Conservation (phyloP, 1,284 basidiomycete genomes). For the Ganoderma lucidum region DNA sequence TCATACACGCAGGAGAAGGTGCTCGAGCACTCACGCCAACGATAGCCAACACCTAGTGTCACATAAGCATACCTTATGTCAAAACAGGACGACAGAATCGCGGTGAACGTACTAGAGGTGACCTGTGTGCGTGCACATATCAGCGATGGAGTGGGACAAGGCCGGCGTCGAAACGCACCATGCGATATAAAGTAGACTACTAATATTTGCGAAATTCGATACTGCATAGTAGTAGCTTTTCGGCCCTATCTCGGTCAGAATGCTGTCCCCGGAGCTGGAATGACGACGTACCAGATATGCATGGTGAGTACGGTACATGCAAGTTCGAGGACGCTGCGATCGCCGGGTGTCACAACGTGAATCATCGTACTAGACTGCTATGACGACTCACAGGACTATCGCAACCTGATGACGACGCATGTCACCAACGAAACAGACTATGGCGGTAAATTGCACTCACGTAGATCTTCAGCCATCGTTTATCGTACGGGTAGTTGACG, state of each 20-base stretch:
- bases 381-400: constrained; percentile 7
- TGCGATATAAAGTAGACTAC: not conserved
- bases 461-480: constrained; percentile 13
- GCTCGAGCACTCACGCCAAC: constrained; percentile 5
- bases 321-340: constrained; percentile 4
- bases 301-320: constrained; percentile 2
- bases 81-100: not conserved
- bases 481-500: constrained; percentile 14
- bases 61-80: not conserved
- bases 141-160: not conserved
- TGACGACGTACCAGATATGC: constrained; percentile 9
- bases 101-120: not conserved
- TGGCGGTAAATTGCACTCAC: not conserved
- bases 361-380: no score
- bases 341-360: not conserved
- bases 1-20: no score
- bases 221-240: constrained; percentile 14
- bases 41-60: not conserved
- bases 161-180: not conserved
- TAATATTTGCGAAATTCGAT: not conserved
- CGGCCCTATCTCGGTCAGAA: not conserved
- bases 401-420: not conserved
- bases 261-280: no score
- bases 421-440: not conserved
- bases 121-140: not conserved